Evolutionary conservation across 2,329 filamentous ascomycete species (phyloP).

Genomic region (Xenosphaeropsis pyriputrescens): DNA sequence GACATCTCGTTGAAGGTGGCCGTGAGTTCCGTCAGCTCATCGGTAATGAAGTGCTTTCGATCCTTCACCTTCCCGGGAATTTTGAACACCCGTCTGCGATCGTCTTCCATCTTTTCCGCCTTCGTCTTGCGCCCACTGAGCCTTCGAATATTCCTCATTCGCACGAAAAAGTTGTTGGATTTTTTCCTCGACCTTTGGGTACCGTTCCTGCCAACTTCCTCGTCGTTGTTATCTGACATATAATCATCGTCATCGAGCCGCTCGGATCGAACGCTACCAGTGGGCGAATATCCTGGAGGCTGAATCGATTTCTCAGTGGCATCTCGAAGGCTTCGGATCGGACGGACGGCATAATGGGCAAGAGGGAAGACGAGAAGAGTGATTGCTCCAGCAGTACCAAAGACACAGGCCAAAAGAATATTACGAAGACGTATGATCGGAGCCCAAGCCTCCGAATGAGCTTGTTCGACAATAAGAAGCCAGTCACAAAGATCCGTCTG

Average conservation of each 20-base stretch:
- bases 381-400: conserved; percentile 64
- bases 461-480: conserved; percentile 70
- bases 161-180: conserved; percentile 15
- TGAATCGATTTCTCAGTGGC: conserved; percentile 16
- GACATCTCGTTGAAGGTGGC: conserved; percentile 88
- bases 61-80: conserved; percentile 75
- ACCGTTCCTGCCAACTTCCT: conserved; percentile 13
- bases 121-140: conserved; percentile 10
- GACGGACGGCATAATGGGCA: conserved; percentile 68
- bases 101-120: conserved; percentile 24
- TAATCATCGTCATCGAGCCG: conserved; percentile 7
- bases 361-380: conserved; percentile 61
- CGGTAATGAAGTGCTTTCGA: conserved; percentile 59
- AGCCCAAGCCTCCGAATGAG: conserved; percentile 56
- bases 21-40: conserved; percentile 73
- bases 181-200: conserved; percentile 16
- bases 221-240: conserved; percentile 5
- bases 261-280: conserved; percentile 14
- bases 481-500: conserved; percentile 59
- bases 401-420: conserved; percentile 72
- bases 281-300: conserved; percentile 16
- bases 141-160: conserved; percentile 12
- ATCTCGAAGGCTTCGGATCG: conserved; percentile 28
- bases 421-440: conserved; percentile 64
- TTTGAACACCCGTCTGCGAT: conserved; percentile 41